These are phyloP conservation scores for Phaeoacremonium minimum DNA, from an alignment of 2,329 filamentous ascomycete species.

Conservation along the genomic window DNA sequence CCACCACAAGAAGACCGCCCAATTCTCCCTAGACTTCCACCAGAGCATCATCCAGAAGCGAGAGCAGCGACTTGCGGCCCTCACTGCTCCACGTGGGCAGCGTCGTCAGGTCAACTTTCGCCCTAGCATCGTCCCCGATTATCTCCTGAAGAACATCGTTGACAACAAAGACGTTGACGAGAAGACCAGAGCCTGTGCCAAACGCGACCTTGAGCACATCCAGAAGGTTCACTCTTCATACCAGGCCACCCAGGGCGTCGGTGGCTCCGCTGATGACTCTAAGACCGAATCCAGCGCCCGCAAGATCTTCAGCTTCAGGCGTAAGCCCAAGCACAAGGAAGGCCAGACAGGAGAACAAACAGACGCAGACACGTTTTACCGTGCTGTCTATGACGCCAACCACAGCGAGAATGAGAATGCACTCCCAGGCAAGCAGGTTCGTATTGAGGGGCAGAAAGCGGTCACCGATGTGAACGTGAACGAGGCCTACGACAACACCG, in stretches of 20 bases:
- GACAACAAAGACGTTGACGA: slow-evolving; percentile 32
- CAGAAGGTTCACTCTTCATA: slow-evolving; percentile 23
- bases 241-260: slow-evolving; percentile 19
- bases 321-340: too few relatives aligned
- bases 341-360: slow-evolving; percentile 12
- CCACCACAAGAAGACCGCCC: slow-evolving; percentile 28
- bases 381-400: slow-evolving; percentile 40
- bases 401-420: slow-evolving; percentile 26
- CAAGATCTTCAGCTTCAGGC: too few relatives aligned
- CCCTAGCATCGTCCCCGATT: slow-evolving; percentile 31
- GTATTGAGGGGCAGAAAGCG: slow-evolving; percentile 35
- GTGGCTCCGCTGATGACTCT: slow-evolving; percentile 6
- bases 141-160: slow-evolving; percentile 31
- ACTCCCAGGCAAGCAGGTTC: slow-evolving; percentile 37
- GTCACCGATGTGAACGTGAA: slow-evolving; percentile 38
- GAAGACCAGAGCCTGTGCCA: slow-evolving; percentile 27
- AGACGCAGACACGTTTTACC: slow-evolving; percentile 25
- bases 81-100: slow-evolving; percentile 25
- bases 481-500: slow-evolving; percentile 45
- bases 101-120: slow-evolving; percentile 7
- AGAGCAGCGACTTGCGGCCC: slow-evolving; percentile 26
- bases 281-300: too few relatives aligned
- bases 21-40: slow-evolving; percentile 25
- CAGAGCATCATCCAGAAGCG: slow-evolving; percentile 23
- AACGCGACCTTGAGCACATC: slow-evolving; percentile 32